Base-by-base conservation (phyloP, 1,139 yeast genomes). In the Yamadazyma sp. region DNA sequence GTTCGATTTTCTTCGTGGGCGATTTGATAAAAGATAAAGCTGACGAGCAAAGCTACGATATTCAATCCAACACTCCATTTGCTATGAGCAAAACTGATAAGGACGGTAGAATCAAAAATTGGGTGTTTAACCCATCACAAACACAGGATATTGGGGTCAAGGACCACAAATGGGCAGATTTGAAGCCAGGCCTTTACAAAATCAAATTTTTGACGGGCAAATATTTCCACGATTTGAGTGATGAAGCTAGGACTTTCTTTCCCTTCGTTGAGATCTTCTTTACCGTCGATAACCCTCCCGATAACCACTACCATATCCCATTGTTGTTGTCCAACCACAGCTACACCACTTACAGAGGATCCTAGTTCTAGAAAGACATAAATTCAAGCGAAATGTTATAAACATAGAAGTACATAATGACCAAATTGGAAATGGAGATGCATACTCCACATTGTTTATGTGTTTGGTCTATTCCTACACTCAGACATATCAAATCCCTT, bases 271-370 rank as follows among this genome's bases (percentile, higher is more conserved):
- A 88, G 46, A 85, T 88, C 34, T 69, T 74, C 1, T 88, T 88
- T 56, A 75, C 74, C 32, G 77, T 88, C 5, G 73, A 73, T 9
- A 67, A 73, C 47, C 83, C 85, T 0, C 83, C 91, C 0, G 89
- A 83, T 48, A 65, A 75, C 29, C 96, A 89, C 61, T 89, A 87
- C 61, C 97, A 89, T 58, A 82, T 89, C 41, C 97, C 97, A 0
- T 65, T 89, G 47, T 69, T 89, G 41, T 68, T 89, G 41, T 81
- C 95, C 33, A 87, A 87, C 56, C 86, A 82, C 61, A 84, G 95
- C 34, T 89, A 88, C 64, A 79, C 95, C 12, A 89, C 96, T 0
- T 89, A 89, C 63, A 75, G 96, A 47, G 97, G 97, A 3, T 79
- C 86, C 51, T 83, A 45, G 41, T 31, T 25, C 10, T 15, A 10